Percentiles rank a stretch among this genome's conserved stretches.
These are phyloP conservation scores for Acorus calamus DNA, from an alignment of 106 monocot species.

Conservation along the genomic window DNA sequence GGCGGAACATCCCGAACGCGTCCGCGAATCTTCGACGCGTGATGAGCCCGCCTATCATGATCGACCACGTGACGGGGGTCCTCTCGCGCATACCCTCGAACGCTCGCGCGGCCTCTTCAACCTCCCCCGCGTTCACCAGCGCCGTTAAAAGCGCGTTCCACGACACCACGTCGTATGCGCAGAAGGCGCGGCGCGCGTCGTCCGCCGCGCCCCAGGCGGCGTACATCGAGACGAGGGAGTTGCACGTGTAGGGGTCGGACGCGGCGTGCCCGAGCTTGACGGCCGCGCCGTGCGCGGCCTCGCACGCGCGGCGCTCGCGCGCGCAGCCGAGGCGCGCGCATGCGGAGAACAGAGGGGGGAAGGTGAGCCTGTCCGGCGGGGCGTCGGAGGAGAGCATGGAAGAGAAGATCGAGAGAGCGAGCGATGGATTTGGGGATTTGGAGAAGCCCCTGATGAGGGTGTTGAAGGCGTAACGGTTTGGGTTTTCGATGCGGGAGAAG, in stretches of 20 bases:
- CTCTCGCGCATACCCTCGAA: constrained; percentile 40
- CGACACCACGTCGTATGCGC: constrained; percentile 42
- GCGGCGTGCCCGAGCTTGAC: constrained; percentile 47
- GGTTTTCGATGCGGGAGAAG: constrained; percentile 24
- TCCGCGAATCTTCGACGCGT: constrained; percentile 18
- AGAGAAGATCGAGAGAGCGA: constrained; percentile 30
- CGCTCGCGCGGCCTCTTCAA: constrained; percentile 18
- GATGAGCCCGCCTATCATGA: constrained; percentile 49
- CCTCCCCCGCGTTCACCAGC: constrained; percentile 65
- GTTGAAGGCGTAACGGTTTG: constrained; percentile 59
- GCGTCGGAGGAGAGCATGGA: constrained; percentile 37
- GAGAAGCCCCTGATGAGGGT: constrained; percentile 46
- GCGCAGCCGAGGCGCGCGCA: constrained; percentile 7
- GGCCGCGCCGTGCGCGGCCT: too few relatives aligned
- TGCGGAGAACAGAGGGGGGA: constrained; percentile 61
- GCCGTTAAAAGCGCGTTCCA: constrained; percentile 64
- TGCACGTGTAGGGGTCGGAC: constrained; percentile 44
- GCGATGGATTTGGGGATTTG: constrained; percentile 10
- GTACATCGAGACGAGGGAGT: constrained; percentile 69
- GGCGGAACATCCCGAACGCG: constrained; percentile 31
- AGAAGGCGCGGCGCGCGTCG: constrained; percentile 26
- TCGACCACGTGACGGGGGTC: constrained; percentile 58
- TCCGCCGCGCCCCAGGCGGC: constrained; percentile 45
- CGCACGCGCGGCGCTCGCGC: constrained; percentile 6
- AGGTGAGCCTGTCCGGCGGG: constrained; percentile 52